Conservation (phyloP, 2,329 filamentous ascomycete genomes). For the Lithohypha guttulata region DNA sequence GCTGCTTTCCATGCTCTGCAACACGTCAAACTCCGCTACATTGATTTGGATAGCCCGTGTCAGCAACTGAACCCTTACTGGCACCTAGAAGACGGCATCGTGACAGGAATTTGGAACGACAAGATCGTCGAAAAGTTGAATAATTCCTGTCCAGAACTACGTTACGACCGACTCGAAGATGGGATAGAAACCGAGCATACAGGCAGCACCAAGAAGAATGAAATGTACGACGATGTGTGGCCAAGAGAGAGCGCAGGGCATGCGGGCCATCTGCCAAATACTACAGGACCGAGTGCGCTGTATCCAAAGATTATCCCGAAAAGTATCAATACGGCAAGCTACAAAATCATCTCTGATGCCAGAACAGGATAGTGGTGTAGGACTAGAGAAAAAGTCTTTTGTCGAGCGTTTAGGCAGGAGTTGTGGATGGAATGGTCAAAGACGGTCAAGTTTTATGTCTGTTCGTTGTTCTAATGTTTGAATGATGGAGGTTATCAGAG, state of each 20-base stretch:
- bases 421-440: neutral
- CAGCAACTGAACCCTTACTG: conserved; percentile 66
- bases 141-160: conserved; percentile 46
- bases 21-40: conserved; percentile 60
- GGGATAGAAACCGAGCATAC: conserved; percentile 42
- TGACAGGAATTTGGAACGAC: conserved; percentile 63
- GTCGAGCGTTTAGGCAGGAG: neutral
- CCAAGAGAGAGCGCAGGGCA: conserved; percentile 24
- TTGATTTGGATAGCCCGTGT: conserved; percentile 62
- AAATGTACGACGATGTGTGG: conserved; percentile 36
- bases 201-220: conserved; percentile 25
- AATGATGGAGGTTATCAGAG: no score
- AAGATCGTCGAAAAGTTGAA: conserved; percentile 52
- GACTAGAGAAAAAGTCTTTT: neutral
- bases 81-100: conserved; percentile 48
- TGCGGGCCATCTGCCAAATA: neutral
- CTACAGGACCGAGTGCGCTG: conserved; percentile 23
- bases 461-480: no score
- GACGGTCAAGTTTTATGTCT: no score
- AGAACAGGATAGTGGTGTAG: conserved; percentile 5
- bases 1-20: conserved; percentile 46
- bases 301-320: conserved; percentile 30
- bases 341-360: conserved; percentile 32
- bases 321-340: conserved; percentile 31
- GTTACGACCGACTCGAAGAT: conserved; percentile 53